Evolutionary conservation across 129 eudicot genomes (phyloP).

Genomic region (Pittosporum tobira): DNA sequence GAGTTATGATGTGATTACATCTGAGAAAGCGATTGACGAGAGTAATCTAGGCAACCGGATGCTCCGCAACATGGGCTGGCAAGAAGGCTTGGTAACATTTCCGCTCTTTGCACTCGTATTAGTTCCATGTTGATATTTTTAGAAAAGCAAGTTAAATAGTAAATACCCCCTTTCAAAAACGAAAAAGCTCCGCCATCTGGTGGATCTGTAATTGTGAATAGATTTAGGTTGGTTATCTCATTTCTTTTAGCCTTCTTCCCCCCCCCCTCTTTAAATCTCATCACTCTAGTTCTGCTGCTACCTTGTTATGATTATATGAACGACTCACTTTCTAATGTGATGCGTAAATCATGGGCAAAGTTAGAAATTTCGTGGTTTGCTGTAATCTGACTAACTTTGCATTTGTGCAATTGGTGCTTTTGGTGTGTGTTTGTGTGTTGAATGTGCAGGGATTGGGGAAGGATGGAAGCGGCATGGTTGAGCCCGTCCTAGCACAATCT

Average conservation of each 20-base stretch:
- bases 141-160: background rate
- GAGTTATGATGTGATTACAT: conserved; percentile 76
- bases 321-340: background rate
- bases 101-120: conserved; percentile 19
- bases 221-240: no score
- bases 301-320: background rate
- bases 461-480: conserved; percentile 97
- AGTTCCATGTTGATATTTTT: background rate
- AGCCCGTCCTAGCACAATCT: conserved; percentile 88
- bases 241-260: no score
- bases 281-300: background rate
- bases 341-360: conserved; percentile 7
- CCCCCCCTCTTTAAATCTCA: no score
- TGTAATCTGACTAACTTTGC: conserved; percentile 40
- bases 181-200: background rate
- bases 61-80: conserved; percentile 99
- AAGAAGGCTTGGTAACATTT: conserved; percentile 88
- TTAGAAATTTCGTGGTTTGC: conserved; percentile 6
- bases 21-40: conserved; percentile 91
- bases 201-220: background rate
- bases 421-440: conserved; percentile 18
- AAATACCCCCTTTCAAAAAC: background rate
- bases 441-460: conserved; percentile 74
- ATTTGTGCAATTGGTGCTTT: conserved; percentile 22
- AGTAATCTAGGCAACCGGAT: conserved; percentile 91